Percentiles rank a stretch among this genome's conserved stretches.
Conservation (phyloP, 768 basidiomycete genomes). For the Leucogyrophana mollusca region DNA sequence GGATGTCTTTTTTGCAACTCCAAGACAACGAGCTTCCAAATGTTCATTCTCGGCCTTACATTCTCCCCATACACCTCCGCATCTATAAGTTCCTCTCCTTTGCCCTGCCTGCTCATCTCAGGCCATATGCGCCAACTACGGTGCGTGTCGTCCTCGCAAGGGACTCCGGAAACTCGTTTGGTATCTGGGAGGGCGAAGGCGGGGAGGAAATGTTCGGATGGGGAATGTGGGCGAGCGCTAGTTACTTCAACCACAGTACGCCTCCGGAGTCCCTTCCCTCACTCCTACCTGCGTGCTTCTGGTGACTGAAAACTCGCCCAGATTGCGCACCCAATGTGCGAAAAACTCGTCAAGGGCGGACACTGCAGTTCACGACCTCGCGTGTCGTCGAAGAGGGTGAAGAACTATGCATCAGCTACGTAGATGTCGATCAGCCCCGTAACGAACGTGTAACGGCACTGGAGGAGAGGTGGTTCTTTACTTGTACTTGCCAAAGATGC, state of each 20-base stretch:
- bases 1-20: slow-evolving; percentile 51
- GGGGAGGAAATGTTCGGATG: slow-evolving; percentile 62
- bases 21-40: slow-evolving; percentile 58
- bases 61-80: slow-evolving; percentile 51
- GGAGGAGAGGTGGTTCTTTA: slow-evolving; percentile 55
- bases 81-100: slow-evolving; percentile 53
- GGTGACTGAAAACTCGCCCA: slow-evolving; percentile 16
- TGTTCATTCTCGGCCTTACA: slow-evolving; percentile 44
- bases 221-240: slow-evolving; percentile 58
- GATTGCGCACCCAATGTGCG: slow-evolving; percentile 53
- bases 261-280: slow-evolving; percentile 1
- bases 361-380: slow-evolving; percentile 46
- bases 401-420: slow-evolving; percentile 60
- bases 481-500: slow-evolving; percentile 50
- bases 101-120: slow-evolving; percentile 27
- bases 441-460: slow-evolving; percentile 40
- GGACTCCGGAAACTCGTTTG: slow-evolving; percentile 67
- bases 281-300: background rate
- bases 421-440: slow-evolving; percentile 33
- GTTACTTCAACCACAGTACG: slow-evolving; percentile 70
- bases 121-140: slow-evolving; percentile 37
- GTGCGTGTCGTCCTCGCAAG: slow-evolving; percentile 56
- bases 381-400: slow-evolving; percentile 45
- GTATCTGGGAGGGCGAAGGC: slow-evolving; percentile 58
- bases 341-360: slow-evolving; percentile 44